Evolutionary conservation across 495 filamentous ascomycete genomes (phyloP), one percentile per base, ranked within the genome.

Genomic region (Letharia lupina): DNA sequence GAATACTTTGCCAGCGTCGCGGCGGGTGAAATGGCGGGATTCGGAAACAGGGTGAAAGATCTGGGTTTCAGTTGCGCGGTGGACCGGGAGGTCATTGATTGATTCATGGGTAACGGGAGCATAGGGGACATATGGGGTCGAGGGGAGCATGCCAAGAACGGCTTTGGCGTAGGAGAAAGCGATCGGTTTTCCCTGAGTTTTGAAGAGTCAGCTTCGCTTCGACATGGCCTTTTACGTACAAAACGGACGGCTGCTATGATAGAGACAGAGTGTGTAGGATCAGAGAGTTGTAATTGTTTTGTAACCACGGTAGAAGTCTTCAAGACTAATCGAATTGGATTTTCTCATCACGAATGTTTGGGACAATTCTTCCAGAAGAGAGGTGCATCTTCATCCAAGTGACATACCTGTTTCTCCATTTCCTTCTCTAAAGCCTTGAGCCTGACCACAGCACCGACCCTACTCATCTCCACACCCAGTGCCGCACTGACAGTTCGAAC

Each of bases 241-340:
- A 39, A 18, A 2, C 1, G 23, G 41, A 39, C 18, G 11, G 56
- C 12, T 56, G 54, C 23, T 11, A 31, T 41, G n/a, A 18, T 5
- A 40, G n/a, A 0, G 56, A 47, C 7, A 45, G 37, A 13, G 18
- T 47, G 41, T 35, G 57, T 35, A 60, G 4, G 48, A 52, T 80
- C 77, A 81, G 81, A 81, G 79, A 78, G 75, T 79, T 77, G 79
- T 74, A 76, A 75, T 74, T 73, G 67, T 68, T 74, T 69, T 69
- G 73, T 81, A 83, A 83, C 81, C 81, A 83, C 75, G 72, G 64
- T 71, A 58, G 62, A 67, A 85, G 91, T 97, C 93, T 96, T 97
- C 81, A 93, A 97, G 93, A 97, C 93, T 96, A 96, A 98, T 97
- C 93, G 92, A 88, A 81, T 80, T 83, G 81, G 87, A 86, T 83